Percentiles rank a stretch among this genome's conserved stretches.
phyloP scores from a whole-genome alignment of 768 basidiomycete genomes.

The Sarcodon aspratus region DNA sequence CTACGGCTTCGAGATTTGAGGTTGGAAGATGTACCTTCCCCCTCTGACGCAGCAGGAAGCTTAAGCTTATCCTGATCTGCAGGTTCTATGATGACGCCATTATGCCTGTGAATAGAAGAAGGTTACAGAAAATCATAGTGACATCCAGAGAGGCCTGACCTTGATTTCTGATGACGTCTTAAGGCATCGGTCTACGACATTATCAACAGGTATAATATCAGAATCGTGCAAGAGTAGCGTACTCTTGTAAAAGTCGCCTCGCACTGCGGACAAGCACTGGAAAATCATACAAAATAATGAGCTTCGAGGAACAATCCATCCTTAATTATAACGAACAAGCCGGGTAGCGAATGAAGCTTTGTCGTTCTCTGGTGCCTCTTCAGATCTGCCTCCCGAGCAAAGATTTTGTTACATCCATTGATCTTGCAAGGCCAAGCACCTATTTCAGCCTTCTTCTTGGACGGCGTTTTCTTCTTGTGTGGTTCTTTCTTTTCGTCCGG shows the following conservation, averaged over 20 bases:
- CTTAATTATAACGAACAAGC: constrained; percentile 41
- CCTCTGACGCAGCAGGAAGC: constrained; percentile 14
- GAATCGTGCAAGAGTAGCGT: constrained; percentile 17
- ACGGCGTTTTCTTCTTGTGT: constrained; percentile 24
- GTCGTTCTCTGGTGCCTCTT: constrained; percentile 77
- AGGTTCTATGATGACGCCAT: constrained; percentile 55
- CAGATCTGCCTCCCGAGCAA: constrained; percentile 73
- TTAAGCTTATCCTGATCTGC: constrained; percentile 14
- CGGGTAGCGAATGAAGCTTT: constrained; percentile 63
- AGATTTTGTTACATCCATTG: constrained; percentile 72
- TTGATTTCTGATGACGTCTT: constrained; percentile 70
- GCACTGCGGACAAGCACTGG: constrained; percentile 67
- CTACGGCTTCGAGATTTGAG: constrained; percentile 41
- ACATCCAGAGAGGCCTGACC: constrained; percentile 25
- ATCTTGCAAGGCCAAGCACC: constrained; percentile 74
- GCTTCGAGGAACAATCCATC: constrained; percentile 3
- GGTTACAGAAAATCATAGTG: constrained; percentile 2
- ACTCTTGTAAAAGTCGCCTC: constrained; percentile 75
- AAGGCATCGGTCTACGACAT: constrained; percentile 60
- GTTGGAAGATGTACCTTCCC: constrained; percentile 22
- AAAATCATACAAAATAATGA: constrained; percentile 6
- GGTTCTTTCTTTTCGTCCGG: constrained; percentile 31
- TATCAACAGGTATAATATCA: constrained; percentile 5
- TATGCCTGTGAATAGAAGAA: constrained; percentile 33
- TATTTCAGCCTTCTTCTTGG: constrained; percentile 39